These are phyloP conservation scores for Erodium trifolium DNA, from an alignment of 441 rosid species.

Conservation along the genomic window DNA sequence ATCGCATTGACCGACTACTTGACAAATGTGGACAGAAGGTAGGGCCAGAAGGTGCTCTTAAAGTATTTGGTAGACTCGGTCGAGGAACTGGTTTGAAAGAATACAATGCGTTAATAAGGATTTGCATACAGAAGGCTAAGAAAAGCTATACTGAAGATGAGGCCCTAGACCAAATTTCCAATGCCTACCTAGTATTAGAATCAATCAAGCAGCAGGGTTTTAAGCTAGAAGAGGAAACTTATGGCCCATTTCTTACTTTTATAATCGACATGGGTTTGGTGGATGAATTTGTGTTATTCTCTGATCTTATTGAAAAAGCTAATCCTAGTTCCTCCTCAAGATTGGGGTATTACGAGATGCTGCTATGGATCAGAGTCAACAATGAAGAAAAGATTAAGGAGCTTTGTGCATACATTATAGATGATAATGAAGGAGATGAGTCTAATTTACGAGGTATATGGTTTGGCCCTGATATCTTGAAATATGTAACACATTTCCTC, in stretches of 20 bases:
- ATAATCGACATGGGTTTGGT: conserved; percentile 59
- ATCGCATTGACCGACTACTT: conserved; percentile 31
- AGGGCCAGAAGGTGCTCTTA: conserved; percentile 44
- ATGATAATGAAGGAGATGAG: conserved; percentile 26
- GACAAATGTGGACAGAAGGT: conserved; percentile 36
- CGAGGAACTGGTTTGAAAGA: conserved; percentile 55
- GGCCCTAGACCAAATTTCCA: conserved; percentile 35
- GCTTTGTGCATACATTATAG: conserved; percentile 34
- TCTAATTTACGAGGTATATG: conserved; percentile 42
- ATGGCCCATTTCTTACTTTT: conserved; percentile 52
- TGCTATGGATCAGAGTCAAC: conserved; percentile 41
- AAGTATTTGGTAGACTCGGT: conserved; percentile 50
- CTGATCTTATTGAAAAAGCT: conserved; percentile 33
- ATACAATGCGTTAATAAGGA: conserved; percentile 41
- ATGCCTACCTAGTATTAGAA: conserved; percentile 33
- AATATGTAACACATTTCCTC: background rate
- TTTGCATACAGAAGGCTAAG: conserved; percentile 44
- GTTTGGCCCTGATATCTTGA: conserved; percentile 6
- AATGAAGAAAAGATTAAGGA: conserved; percentile 48
- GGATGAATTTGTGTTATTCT: conserved; percentile 44
- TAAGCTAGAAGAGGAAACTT: conserved; percentile 44
- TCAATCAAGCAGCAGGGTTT: conserved; percentile 59
- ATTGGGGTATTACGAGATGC: conserved; percentile 82
- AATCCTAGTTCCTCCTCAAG: conserved; percentile 33
- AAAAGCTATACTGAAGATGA: conserved; percentile 37